phyloP scores from a whole-genome alignment of 2,329 filamentous ascomycete species.

The Colletotrichum tofieldiae region DNA sequence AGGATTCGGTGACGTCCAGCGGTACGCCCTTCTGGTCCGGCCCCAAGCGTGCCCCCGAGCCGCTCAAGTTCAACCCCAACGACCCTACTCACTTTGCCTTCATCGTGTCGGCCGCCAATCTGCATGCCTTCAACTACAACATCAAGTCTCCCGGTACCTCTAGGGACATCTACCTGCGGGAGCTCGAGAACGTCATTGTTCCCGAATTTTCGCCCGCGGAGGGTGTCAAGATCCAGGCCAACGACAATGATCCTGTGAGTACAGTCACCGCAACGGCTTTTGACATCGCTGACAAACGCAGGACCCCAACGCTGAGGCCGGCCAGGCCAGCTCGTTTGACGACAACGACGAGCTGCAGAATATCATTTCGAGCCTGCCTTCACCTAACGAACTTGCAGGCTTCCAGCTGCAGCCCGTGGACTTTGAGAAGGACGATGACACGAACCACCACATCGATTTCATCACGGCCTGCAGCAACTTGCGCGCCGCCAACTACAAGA shows the following conservation, averaged over 20 bases:
- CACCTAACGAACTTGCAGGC: conserved; percentile 84
- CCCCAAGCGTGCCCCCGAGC: conserved; percentile 94
- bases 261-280: background rate
- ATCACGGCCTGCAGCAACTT: conserved; percentile 98
- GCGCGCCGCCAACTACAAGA: conserved; percentile 98
- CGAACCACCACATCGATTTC: conserved; percentile 98
- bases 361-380: conserved; percentile 81
- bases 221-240: conserved; percentile 95
- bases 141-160: conserved; percentile 87
- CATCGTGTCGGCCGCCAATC: conserved; percentile 87
- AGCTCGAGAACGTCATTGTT: conserved; percentile 93
- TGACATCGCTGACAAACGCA: conserved; percentile 51
- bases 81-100: conserved; percentile 92
- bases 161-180: conserved; percentile 81
- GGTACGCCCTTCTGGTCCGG: conserved; percentile 98
- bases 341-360: conserved; percentile 84
- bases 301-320: conserved; percentile 83
- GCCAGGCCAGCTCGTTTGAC: conserved; percentile 67
- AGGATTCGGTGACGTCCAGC: conserved; percentile 89
- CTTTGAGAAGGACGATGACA: conserved; percentile 99
- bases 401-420: conserved; percentile 94
- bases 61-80: conserved; percentile 88
- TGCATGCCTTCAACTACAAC: conserved; percentile 98
- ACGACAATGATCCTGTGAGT: conserved; percentile 89
- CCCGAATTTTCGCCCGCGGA: conserved; percentile 94